phyloP scores from a whole-genome alignment of 495 filamentous ascomycete species.

The Penicillium herquei region DNA sequence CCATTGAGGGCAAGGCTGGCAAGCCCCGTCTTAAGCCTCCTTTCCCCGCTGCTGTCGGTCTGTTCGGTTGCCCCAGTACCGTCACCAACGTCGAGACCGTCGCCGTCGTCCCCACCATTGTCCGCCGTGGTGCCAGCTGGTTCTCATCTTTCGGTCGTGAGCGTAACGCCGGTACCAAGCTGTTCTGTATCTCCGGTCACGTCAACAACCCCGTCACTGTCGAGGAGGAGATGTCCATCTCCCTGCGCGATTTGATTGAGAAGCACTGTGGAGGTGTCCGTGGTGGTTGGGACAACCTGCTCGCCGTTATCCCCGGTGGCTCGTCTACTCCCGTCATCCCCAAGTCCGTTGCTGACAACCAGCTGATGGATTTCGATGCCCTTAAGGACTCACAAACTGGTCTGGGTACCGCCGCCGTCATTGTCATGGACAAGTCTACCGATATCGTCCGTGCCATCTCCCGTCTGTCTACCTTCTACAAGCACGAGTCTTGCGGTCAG shows the following conservation, averaged over 20 bases:
- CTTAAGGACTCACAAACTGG: slow-evolving; percentile 96
- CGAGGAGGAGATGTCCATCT: slow-evolving; percentile 98
- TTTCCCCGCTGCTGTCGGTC: slow-evolving; percentile 93
- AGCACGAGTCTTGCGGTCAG: slow-evolving; percentile 96
- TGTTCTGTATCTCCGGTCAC: slow-evolving; percentile 97
- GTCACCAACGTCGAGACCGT: slow-evolving; percentile 98
- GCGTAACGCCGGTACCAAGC: slow-evolving; percentile 93
- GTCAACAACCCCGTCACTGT: slow-evolving; percentile 98
- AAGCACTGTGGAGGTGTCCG: slow-evolving; percentile 95
- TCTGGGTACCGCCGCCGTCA: slow-evolving; percentile 96
- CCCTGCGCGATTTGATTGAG: slow-evolving; percentile 90
- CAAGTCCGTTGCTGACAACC: slow-evolving; percentile 81
- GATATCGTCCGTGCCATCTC: slow-evolving; percentile 94
- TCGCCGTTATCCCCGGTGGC: slow-evolving; percentile 92
- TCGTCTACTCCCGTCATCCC: slow-evolving; percentile 95
- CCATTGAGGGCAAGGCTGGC: slow-evolving; percentile 95
- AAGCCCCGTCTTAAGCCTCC: slow-evolving; percentile 98
- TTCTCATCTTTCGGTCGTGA: slow-evolving; percentile 92
- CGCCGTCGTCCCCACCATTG: slow-evolving; percentile 93
- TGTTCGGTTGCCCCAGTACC: slow-evolving; percentile 96
- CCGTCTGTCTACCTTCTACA: slow-evolving; percentile 92
- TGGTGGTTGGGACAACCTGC: slow-evolving; percentile 96
- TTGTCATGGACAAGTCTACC: slow-evolving; percentile 97
- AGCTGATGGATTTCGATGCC: slow-evolving; percentile 98
- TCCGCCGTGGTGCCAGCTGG: slow-evolving; percentile 87